A percentile compares a stretch with the other conserved stretches of the same genome.
Conservation (phyloP, 75 land plant species). For the Larix kaempferi region DNA sequence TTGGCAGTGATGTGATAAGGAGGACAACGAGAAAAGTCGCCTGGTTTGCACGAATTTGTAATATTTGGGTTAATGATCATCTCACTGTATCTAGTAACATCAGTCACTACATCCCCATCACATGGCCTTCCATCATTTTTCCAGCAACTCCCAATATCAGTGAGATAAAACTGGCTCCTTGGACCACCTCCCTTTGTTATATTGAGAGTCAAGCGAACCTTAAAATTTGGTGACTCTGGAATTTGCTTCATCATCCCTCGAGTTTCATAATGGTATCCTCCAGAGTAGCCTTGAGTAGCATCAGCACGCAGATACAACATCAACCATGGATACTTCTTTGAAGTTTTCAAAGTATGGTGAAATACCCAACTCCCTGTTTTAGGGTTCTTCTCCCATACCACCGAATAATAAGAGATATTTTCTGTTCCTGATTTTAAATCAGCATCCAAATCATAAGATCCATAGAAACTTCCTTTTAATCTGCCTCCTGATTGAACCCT, state of each 20-base stretch:
- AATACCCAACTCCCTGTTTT: conserved; percentile 71
- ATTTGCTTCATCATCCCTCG: conserved; percentile 75
- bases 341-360: conserved; percentile 41
- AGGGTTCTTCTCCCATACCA: conserved; percentile 56
- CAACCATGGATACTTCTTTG: conserved; percentile 71
- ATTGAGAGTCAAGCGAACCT: conserved; percentile 33
- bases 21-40: conserved; percentile 15
- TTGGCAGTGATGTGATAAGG: conserved; percentile 35
- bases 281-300: conserved; percentile 80
- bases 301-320: conserved; percentile 98
- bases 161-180: conserved; percentile 43
- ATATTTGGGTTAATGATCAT: conserved; percentile 49
- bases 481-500: conserved; percentile 3
- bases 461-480: conserved; percentile 67
- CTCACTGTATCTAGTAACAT: conserved; percentile 52
- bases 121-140: conserved; percentile 42
- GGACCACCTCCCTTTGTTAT: conserved; percentile 40
- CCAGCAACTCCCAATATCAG: conserved; percentile 57
- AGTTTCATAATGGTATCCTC: conserved; percentile 88
- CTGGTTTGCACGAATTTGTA: conserved; percentile 22
- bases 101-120: conserved; percentile 28
- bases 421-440: conserved; percentile 10
- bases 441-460: conserved; percentile 72
- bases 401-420: conserved; percentile 43
- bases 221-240: conserved; percentile 49